Base-by-base conservation (phyloP, 2,329 filamentous ascomycete species). In the Plectosphaerella cucumerina region DNA sequence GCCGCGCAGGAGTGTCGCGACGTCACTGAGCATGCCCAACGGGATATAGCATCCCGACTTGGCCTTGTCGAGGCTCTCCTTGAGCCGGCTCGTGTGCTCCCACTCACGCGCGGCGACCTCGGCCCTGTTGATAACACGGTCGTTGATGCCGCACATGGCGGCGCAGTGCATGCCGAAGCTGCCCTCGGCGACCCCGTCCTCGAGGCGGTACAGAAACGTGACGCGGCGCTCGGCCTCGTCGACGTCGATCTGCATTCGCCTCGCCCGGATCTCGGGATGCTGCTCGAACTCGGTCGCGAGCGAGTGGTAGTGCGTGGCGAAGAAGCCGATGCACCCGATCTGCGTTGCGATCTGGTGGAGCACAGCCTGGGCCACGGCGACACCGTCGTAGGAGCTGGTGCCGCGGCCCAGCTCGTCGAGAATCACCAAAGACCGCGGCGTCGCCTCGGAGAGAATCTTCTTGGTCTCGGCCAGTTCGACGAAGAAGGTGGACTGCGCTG, bases 111-210 rank as follows among this genome's bases (percentile, higher is more conserved):
- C 94, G 6, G 94, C 94, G 20, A 86, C 82, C 69, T 99, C 94
- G 0, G 94, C 94, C 20, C 87, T 76, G 63, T 92, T 85, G 55
- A 99, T 90, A 15, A 99, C 85, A 50, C 85, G 85, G 43, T 76
- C 75, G 0, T 90, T 84, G 56, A 99, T 97, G 1, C 94, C 94
- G 61, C 94, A 99, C 94, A 99, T 99, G 53, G 90, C 87, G 1
- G 94, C 94, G 65, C 94, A 99, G 68, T 99, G 94, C 94, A 99
- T 99, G 61, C 94, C 94, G 63, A 97, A 99, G 63, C 90, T 96
- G 15, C 94, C 94, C 68, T 97, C 92, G 0, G 94, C 94, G 10
- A 97, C 90, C 2, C 94, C 94, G 14, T 90, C 82, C 69, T 97
- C 94, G 0, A 99, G 81, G 62, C 90, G 92, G 73, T 99, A 99